These are phyloP conservation scores for Candida corydali DNA, from an alignment of 805 yeast genomes.

Conservation along the genomic window DNA sequence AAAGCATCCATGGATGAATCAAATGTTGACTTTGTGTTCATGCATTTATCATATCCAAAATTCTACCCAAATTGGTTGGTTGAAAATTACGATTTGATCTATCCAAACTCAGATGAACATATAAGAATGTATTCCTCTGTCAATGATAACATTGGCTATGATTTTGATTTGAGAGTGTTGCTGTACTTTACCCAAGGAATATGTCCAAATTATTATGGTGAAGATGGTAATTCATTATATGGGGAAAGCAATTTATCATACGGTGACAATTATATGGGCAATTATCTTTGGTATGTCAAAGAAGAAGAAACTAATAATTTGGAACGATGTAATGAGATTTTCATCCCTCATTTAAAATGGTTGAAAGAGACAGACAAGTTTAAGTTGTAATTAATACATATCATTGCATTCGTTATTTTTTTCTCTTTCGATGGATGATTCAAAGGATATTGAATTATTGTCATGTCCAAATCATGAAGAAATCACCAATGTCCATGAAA, in stretches of 20 bases:
- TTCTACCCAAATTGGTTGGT: slow-evolving; percentile 29
- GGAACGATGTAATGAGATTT: slow-evolving; percentile 30
- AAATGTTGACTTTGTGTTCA: slow-evolving; percentile 30
- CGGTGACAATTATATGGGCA: slow-evolving; percentile 29
- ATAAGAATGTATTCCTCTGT: slow-evolving; percentile 37
- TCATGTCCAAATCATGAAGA: slow-evolving; percentile 18
- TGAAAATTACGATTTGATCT: slow-evolving; percentile 33
- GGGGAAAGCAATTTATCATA: slow-evolving; percentile 14
- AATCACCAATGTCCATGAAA: slow-evolving; percentile 19
- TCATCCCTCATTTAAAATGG: slow-evolving; percentile 41
- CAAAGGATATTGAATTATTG: not conserved
- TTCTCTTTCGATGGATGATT: slow-evolving; percentile 1
- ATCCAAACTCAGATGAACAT: slow-evolving; percentile 27
- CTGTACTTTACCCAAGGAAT: slow-evolving; percentile 36
- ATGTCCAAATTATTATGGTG: slow-evolving; percentile 32
- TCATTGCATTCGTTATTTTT: not conserved
- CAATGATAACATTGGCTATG: slow-evolving; percentile 37
- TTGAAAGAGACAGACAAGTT: slow-evolving; percentile 30
- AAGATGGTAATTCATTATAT: slow-evolving; percentile 23
- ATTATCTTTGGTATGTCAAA: slow-evolving; percentile 24
- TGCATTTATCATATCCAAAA: slow-evolving; percentile 62
- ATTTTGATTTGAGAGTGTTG: slow-evolving; percentile 37
- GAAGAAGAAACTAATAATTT: slow-evolving; percentile 19
- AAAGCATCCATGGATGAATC: slow-evolving; percentile 13
- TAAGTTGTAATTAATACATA: not conserved